Base-by-base conservation (phyloP, 1,284 basidiomycete genomes). In the Pseudozyma tsukubaensis region DNA sequence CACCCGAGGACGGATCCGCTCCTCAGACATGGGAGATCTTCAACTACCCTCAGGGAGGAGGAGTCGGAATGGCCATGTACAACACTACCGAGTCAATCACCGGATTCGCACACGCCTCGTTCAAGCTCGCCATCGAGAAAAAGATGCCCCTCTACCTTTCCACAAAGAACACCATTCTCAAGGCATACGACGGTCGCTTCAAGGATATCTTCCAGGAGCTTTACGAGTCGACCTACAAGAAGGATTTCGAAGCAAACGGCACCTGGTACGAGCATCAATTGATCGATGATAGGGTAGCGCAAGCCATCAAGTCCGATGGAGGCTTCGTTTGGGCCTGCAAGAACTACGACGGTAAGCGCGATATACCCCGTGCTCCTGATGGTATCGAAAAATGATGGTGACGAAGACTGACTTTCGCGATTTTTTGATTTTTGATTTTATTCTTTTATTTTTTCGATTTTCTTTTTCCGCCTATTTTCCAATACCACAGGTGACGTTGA, bases 161-260 rank as follows among this genome's bases (percentile, higher is more conserved):
- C 21, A 82, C 82, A 50, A 85, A 85, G 78, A 83, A 84, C 79
- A 84, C 83, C 36, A 84, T 85, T 59, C 77, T 84, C 32, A 85
- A 85, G 67, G 77, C 76, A 8, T 85, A 85, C 74, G 96, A 99
- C 83, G 96, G 96, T 50, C 90, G 94, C 50, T 99, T 98, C 90
- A 98, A 98, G 88, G 97, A 99, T 83, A 93, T 97, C 84, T 99
- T 98, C 90, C 90, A 96, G 85, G 92, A 94, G 79, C 91, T 97
- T 80, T 98, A 93, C 85, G 92, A 96, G 24, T 82, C 50, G 5
- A 87, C 91, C 60, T 99, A 99, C 89, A 91, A 92, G 86, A 77
- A 88, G 19, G 88, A 90, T 64, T 99, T 94, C 85, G 92, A 97
- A 76, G 88, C 88, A 42, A 87, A 89, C 12, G 91, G 91, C 11